Base-by-base conservation (phyloP, 768 basidiomycete species). In the Russula griseocarnosa region DNA sequence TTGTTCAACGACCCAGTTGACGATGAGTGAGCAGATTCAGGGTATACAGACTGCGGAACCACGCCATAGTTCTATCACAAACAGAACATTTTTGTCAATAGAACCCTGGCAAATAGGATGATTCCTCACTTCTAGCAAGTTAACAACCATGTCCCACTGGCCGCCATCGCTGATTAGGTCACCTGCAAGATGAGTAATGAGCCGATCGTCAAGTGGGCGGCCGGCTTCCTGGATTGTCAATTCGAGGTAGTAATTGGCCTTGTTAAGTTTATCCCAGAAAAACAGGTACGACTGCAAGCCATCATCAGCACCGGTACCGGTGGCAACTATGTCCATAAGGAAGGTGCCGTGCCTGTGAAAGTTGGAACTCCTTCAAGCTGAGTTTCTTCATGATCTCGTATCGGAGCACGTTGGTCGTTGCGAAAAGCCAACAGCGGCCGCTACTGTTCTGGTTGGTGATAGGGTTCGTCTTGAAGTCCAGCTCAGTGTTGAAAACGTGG, bases 221-320 rank as follows among this genome's bases (percentile, higher is more conserved):
- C 91, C 86, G 0, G 86, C 86, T 60, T 89, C 82, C 74, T 96
- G 80, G 69, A 98, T 90, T 54, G 88, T 83, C 46, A 88, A 81
- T 75, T 97, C 95, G 20, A 97, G 86, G 75, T 89, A 96, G 76
- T 91, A 94, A 77, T 95, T 94, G 53, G 86, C 78, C 76, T 97
- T 92, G 80, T 95, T 93, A 55, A 98, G 83, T 76, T 95, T 94
- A 76, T 98, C 95, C 81, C 88, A 96, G 82, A 98, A 95, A 81
- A 94, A 95, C 32, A 95, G 81, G 74, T 96, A 96, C 2, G 86
- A 85, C 88, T 92, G 69, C 49, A 42, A 11, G 57, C 1, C 46
- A 24, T 32, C 32, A 3, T 28, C 14, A 55, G 38, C 26, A 46
- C 38, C 18, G 28, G 28, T 8, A 20, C 10, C 7, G 5, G 14